Conservation (phyloP, 805 yeast genomes). For the Nakazawaea ishiwadae region DNA sequence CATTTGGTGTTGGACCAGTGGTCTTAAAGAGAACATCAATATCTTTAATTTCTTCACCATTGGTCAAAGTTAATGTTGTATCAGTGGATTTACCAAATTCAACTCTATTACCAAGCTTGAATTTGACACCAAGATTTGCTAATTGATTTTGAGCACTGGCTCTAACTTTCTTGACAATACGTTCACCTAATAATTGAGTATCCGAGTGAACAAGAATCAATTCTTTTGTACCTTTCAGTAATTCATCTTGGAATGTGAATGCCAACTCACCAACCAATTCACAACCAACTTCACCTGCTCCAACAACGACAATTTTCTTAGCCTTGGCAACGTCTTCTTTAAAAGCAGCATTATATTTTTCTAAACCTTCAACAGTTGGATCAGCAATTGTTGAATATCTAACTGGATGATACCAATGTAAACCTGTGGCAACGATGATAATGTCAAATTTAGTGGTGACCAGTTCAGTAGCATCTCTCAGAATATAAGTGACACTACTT, state of each 20-base stretch:
- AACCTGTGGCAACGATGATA: constrained; percentile 27
- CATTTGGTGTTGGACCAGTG: constrained; percentile 19
- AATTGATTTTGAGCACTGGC: constrained; percentile 5
- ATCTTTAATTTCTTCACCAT: constrained; percentile 8
- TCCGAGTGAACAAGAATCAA: constrained; percentile 21
- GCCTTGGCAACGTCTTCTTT: constrained; percentile 18
- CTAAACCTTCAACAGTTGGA: constrained; percentile 11
- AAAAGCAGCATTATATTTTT: constrained; percentile 14
- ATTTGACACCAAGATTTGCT: constrained; percentile 14
- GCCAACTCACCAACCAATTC: constrained; percentile 30
- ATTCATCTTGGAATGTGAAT: constrained; percentile 15
- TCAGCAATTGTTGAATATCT: constrained; percentile 6
- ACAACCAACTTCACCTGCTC: constrained; percentile 28
- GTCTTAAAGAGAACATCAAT: constrained; percentile 19
- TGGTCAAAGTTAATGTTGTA: constrained; percentile 1
- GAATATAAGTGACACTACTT: constrained; percentile 13
- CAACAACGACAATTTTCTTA: constrained; percentile 24
- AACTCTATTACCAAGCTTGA: constrained; percentile 14
- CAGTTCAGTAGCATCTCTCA: constrained; percentile 5
- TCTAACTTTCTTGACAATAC: constrained; percentile 7
- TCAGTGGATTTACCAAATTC: constrained; percentile 6
- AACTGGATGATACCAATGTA: constrained; percentile 25
- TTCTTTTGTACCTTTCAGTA: constrained; percentile 17
- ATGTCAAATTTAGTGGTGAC: constrained; percentile 17
- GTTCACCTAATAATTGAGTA: constrained; percentile 12